phyloP scores from a whole-genome alignment of 805 yeast species.

The Teunomyces cretensis region DNA sequence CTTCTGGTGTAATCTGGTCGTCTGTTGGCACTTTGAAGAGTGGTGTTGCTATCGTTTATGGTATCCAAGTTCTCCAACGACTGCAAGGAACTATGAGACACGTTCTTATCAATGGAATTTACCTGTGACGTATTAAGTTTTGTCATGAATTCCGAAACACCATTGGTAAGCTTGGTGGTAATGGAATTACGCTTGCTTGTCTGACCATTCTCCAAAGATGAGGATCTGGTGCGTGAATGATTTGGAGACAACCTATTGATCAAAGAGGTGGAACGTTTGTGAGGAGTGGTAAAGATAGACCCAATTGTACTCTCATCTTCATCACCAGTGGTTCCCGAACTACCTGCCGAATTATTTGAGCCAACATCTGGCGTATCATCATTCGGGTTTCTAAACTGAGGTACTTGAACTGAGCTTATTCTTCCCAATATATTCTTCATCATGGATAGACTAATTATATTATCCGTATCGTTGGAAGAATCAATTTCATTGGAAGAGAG shows the following conservation, averaged over 20 bases:
- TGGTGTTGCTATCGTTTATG: conserved; percentile 7
- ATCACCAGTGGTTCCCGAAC: conserved; percentile 1
- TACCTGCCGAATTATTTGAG: background rate
- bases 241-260: conserved; percentile 35
- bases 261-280: conserved; percentile 20
- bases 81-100: conserved; percentile 33
- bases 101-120: conserved; percentile 13
- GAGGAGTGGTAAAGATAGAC: conserved; percentile 1
- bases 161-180: conserved; percentile 40
- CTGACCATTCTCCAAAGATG: conserved; percentile 28
- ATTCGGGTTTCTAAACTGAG: conserved; percentile 15
- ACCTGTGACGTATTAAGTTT: conserved; percentile 28
- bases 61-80: conserved; percentile 27
- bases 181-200: conserved; percentile 30
- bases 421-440: conserved; percentile 37
- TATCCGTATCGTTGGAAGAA: conserved; percentile 11
- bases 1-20: conserved; percentile 28
- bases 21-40: conserved; percentile 9
- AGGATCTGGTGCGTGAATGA: conserved; percentile 38
- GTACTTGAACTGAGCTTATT: conserved; percentile 31
- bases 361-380: conserved; percentile 11
- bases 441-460: conserved; percentile 26
- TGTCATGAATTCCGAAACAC: conserved; percentile 43
- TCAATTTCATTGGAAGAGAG: conserved; percentile 17
- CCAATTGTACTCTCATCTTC: conserved; percentile 7